Base-by-base conservation (phyloP, 805 yeast genomes). In the Candida nonsorbophila region DNA sequence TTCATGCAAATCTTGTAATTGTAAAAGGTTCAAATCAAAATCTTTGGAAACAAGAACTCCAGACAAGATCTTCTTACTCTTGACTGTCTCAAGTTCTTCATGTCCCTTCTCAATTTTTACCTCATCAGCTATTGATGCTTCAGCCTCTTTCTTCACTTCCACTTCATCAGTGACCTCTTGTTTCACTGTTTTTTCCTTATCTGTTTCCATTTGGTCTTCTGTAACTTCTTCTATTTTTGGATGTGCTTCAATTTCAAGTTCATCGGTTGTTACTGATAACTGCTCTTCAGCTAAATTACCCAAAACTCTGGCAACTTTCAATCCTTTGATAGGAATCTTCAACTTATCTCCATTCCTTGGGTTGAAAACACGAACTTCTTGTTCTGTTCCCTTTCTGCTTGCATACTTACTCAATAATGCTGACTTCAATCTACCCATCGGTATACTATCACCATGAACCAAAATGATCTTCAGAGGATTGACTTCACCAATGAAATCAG, bases 391-490 rank as follows among this genome's bases (percentile, higher is more conserved):
- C 51, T 80, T 86, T 29, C 83, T 66, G 28, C 77, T 73, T 2
- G 86, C 71, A 48, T 90, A 92, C 55, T 86, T 87, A 25, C 95
- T 84, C 38, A 88, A 59, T 22, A 92, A 64, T 0, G 98, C 97
- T 16, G 95, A 84, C 54, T 92, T 92, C 32, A 92, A 61, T 51
- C 98, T 77, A 33, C 97, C 98, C 97, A 92, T 92, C n/a, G 95
- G 96, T 45, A 85, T 87, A 2, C 92, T 78, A 49, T 92, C 99
- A 8, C 99, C 99, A 55, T 92, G 99, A 2, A 92, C 99, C 31
- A 92, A 69, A 34, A 90, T 86, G 36, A 92, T 84, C 31, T 83
- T 78, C 35, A 72, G 72, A 0, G 99, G 95, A 34, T 82, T 81
- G 3, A 92, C 85, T 36, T 78, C 66, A 42, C 88, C 96, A 35